phyloP scores from a whole-genome alignment of 257 asterid species.

The Solanum pimpinellifolium region DNA sequence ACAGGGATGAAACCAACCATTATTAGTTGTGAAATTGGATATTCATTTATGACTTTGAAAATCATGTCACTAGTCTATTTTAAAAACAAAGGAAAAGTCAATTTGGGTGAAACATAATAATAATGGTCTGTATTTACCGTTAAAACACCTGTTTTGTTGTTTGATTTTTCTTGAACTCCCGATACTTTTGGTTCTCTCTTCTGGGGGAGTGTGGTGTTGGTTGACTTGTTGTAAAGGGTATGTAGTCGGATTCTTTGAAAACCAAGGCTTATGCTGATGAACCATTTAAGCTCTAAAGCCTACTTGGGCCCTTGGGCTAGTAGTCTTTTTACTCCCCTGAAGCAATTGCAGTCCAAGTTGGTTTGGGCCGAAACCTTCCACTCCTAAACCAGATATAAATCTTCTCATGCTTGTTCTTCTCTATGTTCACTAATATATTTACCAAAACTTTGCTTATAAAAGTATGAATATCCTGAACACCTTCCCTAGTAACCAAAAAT shows the following conservation, averaged over 20 bases:
- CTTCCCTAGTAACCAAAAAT: constrained; percentile 4
- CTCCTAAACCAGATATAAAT: background rate
- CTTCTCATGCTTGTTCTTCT: background rate
- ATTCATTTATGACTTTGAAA: background rate
- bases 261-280: background rate
- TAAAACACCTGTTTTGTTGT: background rate
- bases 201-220: background rate
- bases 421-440: background rate
- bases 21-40: background rate
- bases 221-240: background rate
- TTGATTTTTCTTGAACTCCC: background rate
- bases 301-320: background rate
- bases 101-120: background rate
- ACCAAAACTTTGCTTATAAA: background rate
- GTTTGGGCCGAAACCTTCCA: background rate
- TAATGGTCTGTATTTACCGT: background rate
- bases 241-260: background rate
- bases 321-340: background rate
- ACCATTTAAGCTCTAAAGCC: background rate
- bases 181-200: background rate
- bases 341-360: background rate
- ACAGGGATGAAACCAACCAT: background rate
- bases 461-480: background rate
- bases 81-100: background rate
- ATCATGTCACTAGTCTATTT: background rate